Base-by-base conservation (phyloP, 176 grass and related monocot species). In the Bothriochloa decipiens region DNA sequence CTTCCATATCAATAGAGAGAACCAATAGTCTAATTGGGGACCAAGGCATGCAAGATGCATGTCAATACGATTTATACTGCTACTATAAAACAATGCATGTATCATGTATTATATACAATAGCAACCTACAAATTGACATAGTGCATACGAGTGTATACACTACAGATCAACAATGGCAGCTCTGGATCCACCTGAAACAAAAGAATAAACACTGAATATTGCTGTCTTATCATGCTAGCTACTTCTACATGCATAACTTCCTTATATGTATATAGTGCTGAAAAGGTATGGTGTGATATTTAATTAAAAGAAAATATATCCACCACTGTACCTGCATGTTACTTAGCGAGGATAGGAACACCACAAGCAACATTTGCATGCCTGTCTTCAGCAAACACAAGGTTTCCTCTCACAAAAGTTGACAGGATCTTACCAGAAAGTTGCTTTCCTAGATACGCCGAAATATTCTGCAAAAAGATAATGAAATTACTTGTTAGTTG, bases 381-480 rank as follows among this genome's bases (percentile, higher is more conserved):
- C 78, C 85, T 90, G 55, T 90, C 91, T 76, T 86, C 91, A 45
- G 80, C 87, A 27, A 90, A 98, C 39, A 98, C 91, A 27, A 98
- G 91, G 85, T 95, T 92, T 42, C 96, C 96, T 68, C 96, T 92
- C 32, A 98, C 93, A 76, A 96, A 98, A 42, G 91, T 98, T 4
- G 93, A 92, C 74, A 90, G 3, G 8, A 98, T 86, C 86, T 92
- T 93, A 23, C 96, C 96, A 4, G 83, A 98, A 47, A 98, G 57
- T 14, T 83, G 83, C 33, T 60, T 92, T 18, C 93, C 93, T 11
- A 95, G 33, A 49, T 98, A 98, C 4, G 93, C 91, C 0, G 96
- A 96, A 82, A 89, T 98, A 70, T 81, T 92, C 93, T 95, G 75
- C 23, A 66, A 32, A 68, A 45, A 53, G 41, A 0, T 5, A 58